These are phyloP conservation scores for Mycena latifolia DNA, from an alignment of 768 basidiomycete species.

Conservation along the genomic window DNA sequence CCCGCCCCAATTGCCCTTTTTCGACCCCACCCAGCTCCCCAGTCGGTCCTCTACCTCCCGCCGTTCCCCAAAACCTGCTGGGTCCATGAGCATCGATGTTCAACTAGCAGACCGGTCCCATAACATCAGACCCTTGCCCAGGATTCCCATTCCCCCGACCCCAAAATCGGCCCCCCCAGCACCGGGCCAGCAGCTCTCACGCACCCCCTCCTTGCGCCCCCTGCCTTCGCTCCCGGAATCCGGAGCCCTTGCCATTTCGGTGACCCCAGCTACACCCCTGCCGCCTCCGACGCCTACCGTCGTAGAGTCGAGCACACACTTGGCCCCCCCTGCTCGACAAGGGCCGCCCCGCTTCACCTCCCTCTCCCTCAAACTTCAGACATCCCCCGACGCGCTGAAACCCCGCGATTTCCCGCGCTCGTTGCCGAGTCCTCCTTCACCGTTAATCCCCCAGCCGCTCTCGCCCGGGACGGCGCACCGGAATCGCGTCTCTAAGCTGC, in stretches of 20 bases:
- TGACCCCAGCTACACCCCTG: slow-evolving; percentile 25
- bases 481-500: slow-evolving; percentile 39
- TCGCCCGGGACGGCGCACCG: slow-evolving; percentile 39
- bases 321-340: slow-evolving; percentile 2
- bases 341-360: slow-evolving; percentile 22
- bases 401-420: not conserved
- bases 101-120: slow-evolving; percentile 25
- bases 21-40: not conserved
- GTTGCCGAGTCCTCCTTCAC: slow-evolving; percentile 13
- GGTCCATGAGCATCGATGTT: slow-evolving; percentile 29
- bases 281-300: slow-evolving; percentile 19
- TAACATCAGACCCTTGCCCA: slow-evolving; percentile 30
- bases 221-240: slow-evolving; percentile 29
- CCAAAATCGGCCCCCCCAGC: slow-evolving; percentile 27
- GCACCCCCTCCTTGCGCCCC: slow-evolving; percentile 19
- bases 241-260: slow-evolving; percentile 12
- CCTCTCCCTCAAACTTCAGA: slow-evolving; percentile 21
- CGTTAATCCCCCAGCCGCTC: slow-evolving; percentile 33
- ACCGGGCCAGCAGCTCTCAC: slow-evolving; percentile 13
- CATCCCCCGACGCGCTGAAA: slow-evolving; percentile 17
- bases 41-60: not conserved
- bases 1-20: slow-evolving; percentile 24
- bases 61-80: slow-evolving; percentile 5
- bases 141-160: slow-evolving; percentile 26
- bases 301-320: slow-evolving; percentile 1